Conservation (phyloP, 345 rosid species). For the Citropsis articulata region DNA sequence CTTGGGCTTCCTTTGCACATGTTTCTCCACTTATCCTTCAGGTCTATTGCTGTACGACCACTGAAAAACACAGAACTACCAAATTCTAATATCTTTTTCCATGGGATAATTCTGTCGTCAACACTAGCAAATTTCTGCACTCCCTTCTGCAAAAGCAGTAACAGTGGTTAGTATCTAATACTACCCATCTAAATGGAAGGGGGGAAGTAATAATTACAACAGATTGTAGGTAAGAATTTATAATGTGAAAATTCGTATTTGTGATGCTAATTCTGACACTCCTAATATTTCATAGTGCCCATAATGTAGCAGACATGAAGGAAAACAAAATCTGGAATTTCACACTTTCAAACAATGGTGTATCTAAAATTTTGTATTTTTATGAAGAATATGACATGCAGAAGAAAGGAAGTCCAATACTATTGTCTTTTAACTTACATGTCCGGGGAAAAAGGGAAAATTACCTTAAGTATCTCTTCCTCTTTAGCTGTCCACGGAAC, state of each 20-base stretch:
- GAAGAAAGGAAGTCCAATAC: not conserved
- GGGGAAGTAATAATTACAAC: not conserved
- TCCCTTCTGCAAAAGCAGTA: slow-evolving; percentile 35
- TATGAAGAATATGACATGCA: not conserved
- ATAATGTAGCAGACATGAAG: not conserved
- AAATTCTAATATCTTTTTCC: slow-evolving; percentile 40
- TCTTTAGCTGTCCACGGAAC: slow-evolving; percentile 40
- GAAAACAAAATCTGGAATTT: not conserved
- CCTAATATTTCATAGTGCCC: not conserved
- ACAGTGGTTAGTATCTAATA: not conserved
- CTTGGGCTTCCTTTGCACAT: slow-evolving; percentile 33
- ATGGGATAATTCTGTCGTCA: slow-evolving; percentile 25
- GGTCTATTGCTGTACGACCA: slow-evolving; percentile 34
- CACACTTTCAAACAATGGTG: not conserved
- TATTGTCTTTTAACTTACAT: not conserved
- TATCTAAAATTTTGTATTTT: not conserved
- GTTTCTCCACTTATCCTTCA: slow-evolving; percentile 54
- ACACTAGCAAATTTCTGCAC: slow-evolving; percentile 26
- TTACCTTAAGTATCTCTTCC: slow-evolving; percentile 45
- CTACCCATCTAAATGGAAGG: not conserved
- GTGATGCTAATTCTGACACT: not conserved
- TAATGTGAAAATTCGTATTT: not conserved
- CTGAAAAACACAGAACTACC: slow-evolving; percentile 26
- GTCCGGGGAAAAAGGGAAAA: not conserved
- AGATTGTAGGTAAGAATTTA: not conserved